Evolutionary conservation across 495 filamentous ascomycete genomes (phyloP).

Genomic region (Cudoniella acicularis): DNA sequence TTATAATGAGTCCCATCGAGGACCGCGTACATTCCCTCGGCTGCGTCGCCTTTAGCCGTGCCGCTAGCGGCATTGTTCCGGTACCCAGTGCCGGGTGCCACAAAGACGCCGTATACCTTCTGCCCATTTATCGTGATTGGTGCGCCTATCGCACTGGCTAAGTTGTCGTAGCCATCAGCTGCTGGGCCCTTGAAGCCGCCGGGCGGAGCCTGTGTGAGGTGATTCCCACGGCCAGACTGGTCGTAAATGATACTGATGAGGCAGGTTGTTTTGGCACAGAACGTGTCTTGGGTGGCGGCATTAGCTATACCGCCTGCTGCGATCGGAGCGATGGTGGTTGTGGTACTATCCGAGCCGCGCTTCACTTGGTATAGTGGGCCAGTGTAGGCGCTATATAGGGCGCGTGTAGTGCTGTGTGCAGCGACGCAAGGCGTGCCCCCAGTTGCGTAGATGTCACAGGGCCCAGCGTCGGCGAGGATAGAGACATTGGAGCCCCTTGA

Average conservation of each 20-base stretch:
- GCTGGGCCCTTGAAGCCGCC: conserved; percentile 51
- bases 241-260: conserved; percentile 58
- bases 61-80: conserved; percentile 47
- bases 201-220: conserved; percentile 52
- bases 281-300: conserved; percentile 51
- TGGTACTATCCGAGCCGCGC: conserved; percentile 47
- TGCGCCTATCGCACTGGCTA: conserved; percentile 52
- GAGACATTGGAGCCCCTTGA: conserved; percentile 35
- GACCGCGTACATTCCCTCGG: conserved; percentile 58
- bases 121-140: conserved; percentile 54
- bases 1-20: conserved; percentile 60
- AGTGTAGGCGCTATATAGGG: conserved; percentile 46
- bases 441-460: conserved; percentile 53
- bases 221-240: conserved; percentile 53
- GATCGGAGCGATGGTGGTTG: conserved; percentile 40
- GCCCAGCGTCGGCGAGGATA: conserved; percentile 44
- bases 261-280: conserved; percentile 54
- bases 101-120: conserved; percentile 56
- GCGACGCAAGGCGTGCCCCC: conserved; percentile 53
- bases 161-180: conserved; percentile 49
- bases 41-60: conserved; percentile 46
- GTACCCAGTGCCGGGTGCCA: conserved; percentile 53
- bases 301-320: conserved; percentile 51
- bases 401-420: conserved; percentile 58
- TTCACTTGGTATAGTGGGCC: conserved; percentile 54